These are phyloP conservation scores for Dactylonectria macrodidyma DNA, from an alignment of 2,329 filamentous ascomycete genomes.

Conservation along the genomic window DNA sequence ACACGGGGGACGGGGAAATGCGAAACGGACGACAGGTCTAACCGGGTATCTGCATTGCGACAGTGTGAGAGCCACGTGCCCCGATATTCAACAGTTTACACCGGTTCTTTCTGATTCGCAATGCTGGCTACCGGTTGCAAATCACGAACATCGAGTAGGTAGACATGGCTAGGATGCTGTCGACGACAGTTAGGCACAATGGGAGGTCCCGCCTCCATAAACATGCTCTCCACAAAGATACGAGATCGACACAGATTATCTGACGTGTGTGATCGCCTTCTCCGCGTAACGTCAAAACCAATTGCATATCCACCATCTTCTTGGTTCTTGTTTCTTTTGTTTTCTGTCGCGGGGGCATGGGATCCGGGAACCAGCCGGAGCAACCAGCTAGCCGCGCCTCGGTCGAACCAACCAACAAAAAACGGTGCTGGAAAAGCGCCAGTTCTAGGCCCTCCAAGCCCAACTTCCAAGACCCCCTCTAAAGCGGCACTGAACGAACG, in stretches of 20 bases:
- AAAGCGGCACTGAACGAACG: neutral
- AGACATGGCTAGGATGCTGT: no score
- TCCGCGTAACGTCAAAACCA: neutral
- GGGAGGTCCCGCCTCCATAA: no score
- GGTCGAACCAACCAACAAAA: neutral
- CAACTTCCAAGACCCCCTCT: neutral
- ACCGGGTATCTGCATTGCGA: constrained; percentile 14
- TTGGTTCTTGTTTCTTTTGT: neutral
- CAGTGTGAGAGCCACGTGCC: constrained; percentile 18
- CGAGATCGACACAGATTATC: neutral
- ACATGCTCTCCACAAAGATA: no score
- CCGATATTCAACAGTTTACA: constrained; percentile 25
- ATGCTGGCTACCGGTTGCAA: neutral
- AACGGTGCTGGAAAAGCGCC: neutral
- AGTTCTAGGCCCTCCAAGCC: neutral
- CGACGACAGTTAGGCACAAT: no score
- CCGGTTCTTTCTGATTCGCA: constrained; percentile 11
- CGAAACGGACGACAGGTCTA: neutral
- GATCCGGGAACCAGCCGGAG: constrained; percentile 1
- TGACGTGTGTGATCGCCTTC: neutral
- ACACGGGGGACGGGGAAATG: neutral
- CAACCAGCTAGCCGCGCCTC: neutral
- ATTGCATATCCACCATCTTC: neutral
- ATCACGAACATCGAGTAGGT: no score
- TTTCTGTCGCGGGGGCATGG: neutral